Base-by-base conservation (phyloP, 2,329 filamentous ascomycete species). In the Ustulina deusta region DNA sequence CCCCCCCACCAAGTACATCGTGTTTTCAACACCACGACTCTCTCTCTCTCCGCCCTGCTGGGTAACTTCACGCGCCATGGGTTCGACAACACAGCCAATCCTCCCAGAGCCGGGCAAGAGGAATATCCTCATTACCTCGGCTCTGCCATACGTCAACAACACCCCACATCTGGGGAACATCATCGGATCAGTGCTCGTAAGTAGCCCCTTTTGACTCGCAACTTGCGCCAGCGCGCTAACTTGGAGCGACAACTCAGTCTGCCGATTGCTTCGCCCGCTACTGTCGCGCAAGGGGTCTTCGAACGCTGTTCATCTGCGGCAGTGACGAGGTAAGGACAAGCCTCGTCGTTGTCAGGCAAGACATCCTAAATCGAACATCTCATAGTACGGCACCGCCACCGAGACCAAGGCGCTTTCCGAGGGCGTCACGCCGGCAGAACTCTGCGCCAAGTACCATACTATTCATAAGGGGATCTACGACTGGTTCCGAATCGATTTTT, bases 331-430 rank as follows among this genome's bases (percentile, higher is more conserved):
- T 71, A 63, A 20, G 63, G 15, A 42, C 13, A 5, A 27, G 2
- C 6, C 25, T n/a, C 15, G 13, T 29, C 13, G 15, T n/a, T 44
- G 20, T 15, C 11, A 22, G 10, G 20, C 3, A n/a, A 57, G 29
- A 32, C 20, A 32, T 63, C 22, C 60, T 62, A 46, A 61, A 22
- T n/a, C 34, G 2, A 3, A 25, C 17, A n/a, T 17, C 11, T 34
- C 17, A 54, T 15, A 71, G 82, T 98, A 97, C 80, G 95, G 95
- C 65, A 98, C 95, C 13, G 94, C 95, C 25, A 97, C 94, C 36
- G 95, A 97, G 82, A 97, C 95, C 29, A 97, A 97, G 83, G 95
- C 95, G 4, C 88, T 97, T 46, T 93, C 97, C 79, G 93, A 96
- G 79, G 91, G 91, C 15, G 85, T 94, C 71, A 93, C 91, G 13